Evolutionary conservation across 2,329 filamentous ascomycete genomes (phyloP), one percentile per base, ranked within the genome.

Genomic region (Aspergillus costaricaensis): DNA sequence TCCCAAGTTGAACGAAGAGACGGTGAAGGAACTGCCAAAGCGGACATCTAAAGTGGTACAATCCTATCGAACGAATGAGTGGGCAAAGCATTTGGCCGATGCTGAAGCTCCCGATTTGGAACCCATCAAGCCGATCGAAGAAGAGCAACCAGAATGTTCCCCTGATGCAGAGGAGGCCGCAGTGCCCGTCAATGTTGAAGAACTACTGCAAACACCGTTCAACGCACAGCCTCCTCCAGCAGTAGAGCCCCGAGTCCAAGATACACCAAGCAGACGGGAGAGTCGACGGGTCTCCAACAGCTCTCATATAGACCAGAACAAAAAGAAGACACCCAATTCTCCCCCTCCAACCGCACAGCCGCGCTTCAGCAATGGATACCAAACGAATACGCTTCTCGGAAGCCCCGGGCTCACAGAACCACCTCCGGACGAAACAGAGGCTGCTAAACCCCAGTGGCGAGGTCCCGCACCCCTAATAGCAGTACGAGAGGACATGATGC

Each of bases 41-140:
- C 86, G 86, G 12, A 76, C 92, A 36, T 95, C 92, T 1, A 88
- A 86, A 62, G 85, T 96, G 8, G 89, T 92, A 1, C 81, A 91
- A 73, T 91, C 90, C 0, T 96, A 95, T 72, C 86, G 94, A 59
- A 97, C 92, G 1, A 96, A 96, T 65, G 94, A 98, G 77, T 98
- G 94, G 94, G 92, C 92, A 0, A 97, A 96, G 74, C 92, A 96
- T 74, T 82, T 96, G 10, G 87, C 88, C 64, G 80, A 85, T 44
- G 92, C 94, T 6, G 93, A 97, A 15, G 79, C 80, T 5, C 92
- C 92, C 1, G 83, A 86, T 2, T 74, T 90, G 12, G 80, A 84
- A 23, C 71, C 86, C 4, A 65, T 82, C 72, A 70, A 82, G 63
- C 74, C 68, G 4, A 64, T 72, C 8, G 63, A 77, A 64, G 65